Conservation (phyloP, 257 asterid genomes). For the Ballota nigra region DNA sequence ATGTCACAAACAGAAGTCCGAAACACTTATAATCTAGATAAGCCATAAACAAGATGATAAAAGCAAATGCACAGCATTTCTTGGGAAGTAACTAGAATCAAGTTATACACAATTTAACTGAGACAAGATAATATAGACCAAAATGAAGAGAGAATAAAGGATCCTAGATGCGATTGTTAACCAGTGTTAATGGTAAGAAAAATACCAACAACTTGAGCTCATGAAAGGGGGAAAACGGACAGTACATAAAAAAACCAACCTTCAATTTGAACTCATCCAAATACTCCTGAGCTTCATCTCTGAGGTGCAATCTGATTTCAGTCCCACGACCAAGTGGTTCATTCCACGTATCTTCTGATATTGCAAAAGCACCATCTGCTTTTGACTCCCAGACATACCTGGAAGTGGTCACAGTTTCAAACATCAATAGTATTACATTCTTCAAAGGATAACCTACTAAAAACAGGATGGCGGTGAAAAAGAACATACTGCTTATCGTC, state of each 20-base stretch:
- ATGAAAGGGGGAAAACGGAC: neutral
- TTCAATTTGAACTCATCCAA: slow-evolving; percentile 73
- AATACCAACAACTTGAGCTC: neutral
- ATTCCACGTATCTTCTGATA: slow-evolving; percentile 84
- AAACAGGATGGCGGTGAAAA: neutral
- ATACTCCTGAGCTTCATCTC: slow-evolving; percentile 94
- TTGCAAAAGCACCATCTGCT: slow-evolving; percentile 96
- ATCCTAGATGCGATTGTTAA: neutral
- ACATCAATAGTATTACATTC: neutral
- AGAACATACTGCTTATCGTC: slow-evolving; percentile 83
- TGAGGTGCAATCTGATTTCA: slow-evolving; percentile 81
- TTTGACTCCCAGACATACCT: slow-evolving; percentile 95
- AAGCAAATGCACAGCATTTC: neutral
- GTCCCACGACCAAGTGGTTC: slow-evolving; percentile 99
- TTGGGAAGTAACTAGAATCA: neutral
- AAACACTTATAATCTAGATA: no score
- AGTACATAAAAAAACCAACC: slow-evolving; percentile 37
- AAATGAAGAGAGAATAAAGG: neutral
- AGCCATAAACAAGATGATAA: no score
- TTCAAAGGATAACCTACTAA: neutral
- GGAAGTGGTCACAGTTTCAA: slow-evolving; percentile 17
- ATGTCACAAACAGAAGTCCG: no score
- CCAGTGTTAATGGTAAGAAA: neutral
- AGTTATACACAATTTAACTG: neutral
- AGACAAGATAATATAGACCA: neutral